These are phyloP conservation scores for Penicillium sp. DNA, from an alignment of 2,329 filamentous ascomycete genomes.

Conservation along the genomic window DNA sequence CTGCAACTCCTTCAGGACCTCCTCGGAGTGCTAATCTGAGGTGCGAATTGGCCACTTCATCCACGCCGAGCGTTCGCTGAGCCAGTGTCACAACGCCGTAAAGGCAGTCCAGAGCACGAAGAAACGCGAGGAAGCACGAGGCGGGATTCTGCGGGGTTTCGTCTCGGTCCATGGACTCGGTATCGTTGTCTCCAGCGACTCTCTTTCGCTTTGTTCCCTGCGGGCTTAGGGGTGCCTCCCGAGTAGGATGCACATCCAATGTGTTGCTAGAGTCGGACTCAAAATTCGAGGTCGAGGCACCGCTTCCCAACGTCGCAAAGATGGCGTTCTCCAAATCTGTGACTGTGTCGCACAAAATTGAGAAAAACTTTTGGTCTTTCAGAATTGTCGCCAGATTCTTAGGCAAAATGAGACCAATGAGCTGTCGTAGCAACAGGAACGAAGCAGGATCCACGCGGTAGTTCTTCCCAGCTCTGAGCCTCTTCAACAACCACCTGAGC, in stretches of 20 bases:
- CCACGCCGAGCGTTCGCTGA: conserved; percentile 29
- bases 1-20: conserved; percentile 37
- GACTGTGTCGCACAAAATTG: conserved; percentile 66
- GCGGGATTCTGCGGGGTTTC: conserved; percentile 32
- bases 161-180: conserved; percentile 36
- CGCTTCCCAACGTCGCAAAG: conserved; percentile 30
- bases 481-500: conserved; percentile 66
- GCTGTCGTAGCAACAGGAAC: conserved; percentile 62
- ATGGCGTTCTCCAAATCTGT: conserved; percentile 53
- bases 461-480: conserved; percentile 50
- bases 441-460: conserved; percentile 48
- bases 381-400: conserved; percentile 72
- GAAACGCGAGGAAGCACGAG: conserved; percentile 38
- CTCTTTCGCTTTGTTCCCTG: conserved; percentile 45
- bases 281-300: conserved; percentile 27
- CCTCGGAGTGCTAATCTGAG: conserved; percentile 43
- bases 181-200: conserved; percentile 24
- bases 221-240: conserved; percentile 22
- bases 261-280: conserved; percentile 41
- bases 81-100: conserved; percentile 34
- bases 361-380: conserved; percentile 68
- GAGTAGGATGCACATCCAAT: conserved; percentile 30
- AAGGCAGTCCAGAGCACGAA: conserved; percentile 38
- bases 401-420: conserved; percentile 69
- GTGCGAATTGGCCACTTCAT: conserved; percentile 40